Conservation (phyloP, 2,329 filamentous ascomycete genomes). For the Diaporthe velutina region DNA sequence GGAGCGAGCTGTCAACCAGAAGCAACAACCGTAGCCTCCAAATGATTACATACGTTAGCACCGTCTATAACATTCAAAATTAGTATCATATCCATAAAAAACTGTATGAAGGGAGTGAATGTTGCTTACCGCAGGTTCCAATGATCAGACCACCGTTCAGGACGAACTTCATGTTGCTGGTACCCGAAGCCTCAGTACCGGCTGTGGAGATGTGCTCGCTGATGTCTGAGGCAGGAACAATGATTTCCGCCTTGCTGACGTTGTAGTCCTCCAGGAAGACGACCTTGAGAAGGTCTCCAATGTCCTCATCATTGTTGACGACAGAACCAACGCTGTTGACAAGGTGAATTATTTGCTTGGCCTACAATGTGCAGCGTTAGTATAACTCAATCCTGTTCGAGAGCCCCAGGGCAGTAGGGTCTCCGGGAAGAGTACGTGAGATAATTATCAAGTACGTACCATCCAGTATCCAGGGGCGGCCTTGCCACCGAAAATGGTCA, state of each 20-base stretch:
- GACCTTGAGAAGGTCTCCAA: slow-evolving; percentile 95
- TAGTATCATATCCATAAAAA: not conserved
- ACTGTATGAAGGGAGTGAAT: no score
- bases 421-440: no score
- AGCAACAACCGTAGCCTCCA: not conserved
- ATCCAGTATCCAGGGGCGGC: slow-evolving; percentile 99
- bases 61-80: slow-evolving; percentile 66
- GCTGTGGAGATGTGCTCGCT: slow-evolving; percentile 99
- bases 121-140: slow-evolving; percentile 78
- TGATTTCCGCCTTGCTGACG: slow-evolving; percentile 98
- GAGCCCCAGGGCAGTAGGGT: no score
- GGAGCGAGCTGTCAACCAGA: no score
- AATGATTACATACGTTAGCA: slow-evolving; percentile 80
- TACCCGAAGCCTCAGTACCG: slow-evolving; percentile 90
- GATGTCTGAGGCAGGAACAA: slow-evolving; percentile 92
- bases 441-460: no score
- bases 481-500: slow-evolving; percentile 98
- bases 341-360: slow-evolving; percentile 95
- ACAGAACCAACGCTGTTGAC: slow-evolving; percentile 92
- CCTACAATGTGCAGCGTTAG: not conserved
- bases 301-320: slow-evolving; percentile 91
- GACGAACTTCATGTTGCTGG: slow-evolving; percentile 99
- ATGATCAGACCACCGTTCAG: slow-evolving; percentile 98
- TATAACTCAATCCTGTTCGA: no score
- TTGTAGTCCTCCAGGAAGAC: slow-evolving; percentile 99